Base-by-base conservation (phyloP, 352 stramenopile genomes). In the Globisporangium ultimum region DNA sequence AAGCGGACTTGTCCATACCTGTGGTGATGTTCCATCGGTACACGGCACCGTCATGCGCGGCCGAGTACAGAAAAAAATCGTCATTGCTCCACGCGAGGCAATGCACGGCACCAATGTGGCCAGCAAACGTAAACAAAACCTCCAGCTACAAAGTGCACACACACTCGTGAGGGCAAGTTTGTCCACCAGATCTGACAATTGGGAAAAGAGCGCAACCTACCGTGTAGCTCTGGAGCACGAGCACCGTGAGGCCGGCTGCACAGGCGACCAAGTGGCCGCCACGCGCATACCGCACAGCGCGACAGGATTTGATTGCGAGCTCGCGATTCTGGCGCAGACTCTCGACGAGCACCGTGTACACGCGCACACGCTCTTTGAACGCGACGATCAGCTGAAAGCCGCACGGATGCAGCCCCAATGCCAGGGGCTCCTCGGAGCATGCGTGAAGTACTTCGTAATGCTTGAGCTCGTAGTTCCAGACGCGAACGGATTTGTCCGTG, bases 381-480 rank as follows among this genome's bases (percentile, higher is more conserved):
- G 77, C 72, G 21, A 92, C 80, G 22, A 88, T 63, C 13, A 91
- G 42, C 22, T 88, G 78, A 32, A 89, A 92, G 2, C 84, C 84
- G 15, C 78, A 76, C 2, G 84, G 82, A 52, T 93, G 84, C 9
- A 93, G 64, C 11, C 71, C 72, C 20, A 93, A 42, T 2, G 80
- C 76, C 1, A 63, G 71, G 2, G 82, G 84, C 60, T 93, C 84
- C 34, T 93, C 84, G 0, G 72, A 62, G 24, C 78, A 88, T 13
- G 76, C 61, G 17, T 88, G 75, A 17, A 88, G 59, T 1, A 93
- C 55, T 34, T 93, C 84, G 55, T 90, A 92, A 15, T 71, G 48
- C 15, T 56, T 54, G 5, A 82, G 34, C n/a, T 89, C 72, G 47
- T 88, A 93, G 61, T 97, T 96, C 91, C 91, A 97, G 12, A 97